A percentile compares a stretch with the other conserved stretches of the same genome.
phyloP scores from a whole-genome alignment of 2,329 filamentous ascomycete species.

The Aspergillus ochraceus region DNA sequence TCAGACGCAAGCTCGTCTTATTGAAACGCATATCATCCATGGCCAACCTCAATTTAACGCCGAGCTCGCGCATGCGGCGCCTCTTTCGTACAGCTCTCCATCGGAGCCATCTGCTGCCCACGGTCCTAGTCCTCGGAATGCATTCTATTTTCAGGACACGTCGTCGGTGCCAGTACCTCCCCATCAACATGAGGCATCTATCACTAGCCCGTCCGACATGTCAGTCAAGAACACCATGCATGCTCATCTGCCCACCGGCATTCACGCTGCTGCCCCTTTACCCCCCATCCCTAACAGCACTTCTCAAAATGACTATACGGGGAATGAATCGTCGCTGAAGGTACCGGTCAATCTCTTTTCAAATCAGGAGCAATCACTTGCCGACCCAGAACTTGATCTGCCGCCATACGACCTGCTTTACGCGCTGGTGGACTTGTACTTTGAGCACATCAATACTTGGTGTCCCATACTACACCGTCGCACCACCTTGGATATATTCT shows the following conservation, averaged over 20 bases:
- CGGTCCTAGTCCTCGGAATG: slow-evolving; percentile 58
- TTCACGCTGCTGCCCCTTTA: slow-evolving; percentile 23
- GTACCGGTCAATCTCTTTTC: slow-evolving; percentile 60
- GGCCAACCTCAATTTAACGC: slow-evolving; percentile 31
- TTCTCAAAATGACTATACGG: slow-evolving; percentile 39
- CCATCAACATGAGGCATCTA: slow-evolving; percentile 47
- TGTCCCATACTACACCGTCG: slow-evolving; percentile 88
- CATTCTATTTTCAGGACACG: slow-evolving; percentile 63
- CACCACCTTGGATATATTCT: slow-evolving; percentile 77
- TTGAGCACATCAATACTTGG: slow-evolving; percentile 79
- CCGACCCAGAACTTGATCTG: slow-evolving; percentile 62
- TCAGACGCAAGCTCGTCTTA: slow-evolving; percentile 64
- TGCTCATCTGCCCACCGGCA: slow-evolving; percentile 22
- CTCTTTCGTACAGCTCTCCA: slow-evolving; percentile 46
- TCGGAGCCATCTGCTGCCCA: slow-evolving; percentile 52
- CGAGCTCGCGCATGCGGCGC: slow-evolving; percentile 25
- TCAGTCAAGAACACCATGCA: slow-evolving; percentile 29
- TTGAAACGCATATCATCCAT: slow-evolving; percentile 57
- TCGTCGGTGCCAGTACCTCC: slow-evolving; percentile 50
- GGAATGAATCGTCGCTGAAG: slow-evolving; percentile 53
- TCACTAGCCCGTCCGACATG: slow-evolving; percentile 37
- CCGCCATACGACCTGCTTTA: slow-evolving; percentile 75
- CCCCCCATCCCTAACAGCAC: slow-evolving; percentile 25
- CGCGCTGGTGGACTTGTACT: slow-evolving; percentile 72
- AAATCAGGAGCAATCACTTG: slow-evolving; percentile 47